Conservation (phyloP, 129 eudicot genomes). For the Rutidosis leptorrhynchoides region DNA sequence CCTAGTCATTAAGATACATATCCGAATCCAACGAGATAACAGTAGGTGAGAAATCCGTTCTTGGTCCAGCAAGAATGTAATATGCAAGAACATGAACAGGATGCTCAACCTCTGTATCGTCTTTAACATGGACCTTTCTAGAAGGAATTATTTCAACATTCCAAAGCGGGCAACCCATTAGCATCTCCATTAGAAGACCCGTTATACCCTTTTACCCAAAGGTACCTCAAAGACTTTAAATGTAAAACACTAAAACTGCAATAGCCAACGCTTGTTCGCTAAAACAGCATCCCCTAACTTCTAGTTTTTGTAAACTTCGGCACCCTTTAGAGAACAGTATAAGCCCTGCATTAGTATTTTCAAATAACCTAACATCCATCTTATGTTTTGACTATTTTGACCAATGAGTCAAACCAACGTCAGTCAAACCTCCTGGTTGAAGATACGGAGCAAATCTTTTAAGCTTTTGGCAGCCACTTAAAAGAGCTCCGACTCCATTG, state of each 20-base stretch:
- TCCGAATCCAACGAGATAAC: conserved; percentile 48
- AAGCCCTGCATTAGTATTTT: conserved; percentile 73
- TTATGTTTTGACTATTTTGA: conserved; percentile 50
- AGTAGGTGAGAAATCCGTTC: conserved; percentile 68
- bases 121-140: conserved; percentile 45
- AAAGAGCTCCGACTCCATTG: conserved; percentile 64
- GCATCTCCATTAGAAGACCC: conserved; percentile 47
- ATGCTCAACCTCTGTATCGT: conserved; percentile 39
- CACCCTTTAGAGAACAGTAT: conserved; percentile 66
- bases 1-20: conserved; percentile 20
- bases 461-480: conserved; percentile 61
- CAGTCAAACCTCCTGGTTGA: conserved; percentile 67
- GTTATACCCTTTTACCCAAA: conserved; percentile 83
- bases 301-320: conserved; percentile 68
- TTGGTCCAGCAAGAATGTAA: conserved; percentile 84
- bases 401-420: conserved; percentile 68
- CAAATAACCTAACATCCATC: conserved; percentile 81
- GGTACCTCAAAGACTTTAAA: conserved; percentile 54
- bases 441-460: conserved; percentile 73
- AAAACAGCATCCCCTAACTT: conserved; percentile 69
- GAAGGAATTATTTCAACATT: conserved; percentile 85
- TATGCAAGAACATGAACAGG: conserved; percentile 86
- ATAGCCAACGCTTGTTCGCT: conserved; percentile 68
- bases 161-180: conserved; percentile 83
- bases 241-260: conserved; percentile 51